These are phyloP conservation scores for Lupinus albus DNA, from an alignment of 306 rosid species.

Conservation along the genomic window DNA sequence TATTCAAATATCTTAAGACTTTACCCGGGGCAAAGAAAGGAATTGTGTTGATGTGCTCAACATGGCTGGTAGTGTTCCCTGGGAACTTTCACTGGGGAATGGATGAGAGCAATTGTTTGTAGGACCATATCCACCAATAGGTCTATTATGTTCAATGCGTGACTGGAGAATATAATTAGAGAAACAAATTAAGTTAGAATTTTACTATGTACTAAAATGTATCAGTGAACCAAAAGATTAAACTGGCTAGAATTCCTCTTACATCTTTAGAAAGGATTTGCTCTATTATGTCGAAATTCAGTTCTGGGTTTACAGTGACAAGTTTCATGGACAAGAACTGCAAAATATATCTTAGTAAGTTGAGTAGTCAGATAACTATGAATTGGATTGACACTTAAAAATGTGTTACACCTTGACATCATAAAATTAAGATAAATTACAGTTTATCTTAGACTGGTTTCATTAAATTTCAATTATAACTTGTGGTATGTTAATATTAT, in stretches of 20 bases:
- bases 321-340: slow-evolving; percentile 90
- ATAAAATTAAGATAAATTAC: too few species aligned
- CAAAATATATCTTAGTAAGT: slow-evolving; percentile 27
- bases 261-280: slow-evolving; percentile 77
- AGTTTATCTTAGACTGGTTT: too few species aligned
- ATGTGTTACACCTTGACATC: background rate
- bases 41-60: slow-evolving; percentile 51
- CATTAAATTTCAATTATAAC: too few species aligned
- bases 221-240: background rate
- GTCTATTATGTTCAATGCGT: slow-evolving; percentile 42
- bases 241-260: slow-evolving; percentile 39
- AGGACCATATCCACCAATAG: slow-evolving; percentile 52
- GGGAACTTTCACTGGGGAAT: slow-evolving; percentile 54
- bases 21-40: slow-evolving; percentile 69
- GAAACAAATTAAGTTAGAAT: slow-evolving; percentile 23
- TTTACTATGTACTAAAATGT: background rate
- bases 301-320: slow-evolving; percentile 72
- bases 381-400: background rate
- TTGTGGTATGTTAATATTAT: background rate
- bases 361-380: background rate
- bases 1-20: slow-evolving; percentile 19
- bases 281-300: slow-evolving; percentile 64
- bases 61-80: slow-evolving; percentile 49
- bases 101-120: slow-evolving; percentile 53
- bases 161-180: slow-evolving; percentile 55